Evolutionary conservation across 1,139 yeast genomes (phyloP).

Genomic region (Geotrichum histeridarum): DNA sequence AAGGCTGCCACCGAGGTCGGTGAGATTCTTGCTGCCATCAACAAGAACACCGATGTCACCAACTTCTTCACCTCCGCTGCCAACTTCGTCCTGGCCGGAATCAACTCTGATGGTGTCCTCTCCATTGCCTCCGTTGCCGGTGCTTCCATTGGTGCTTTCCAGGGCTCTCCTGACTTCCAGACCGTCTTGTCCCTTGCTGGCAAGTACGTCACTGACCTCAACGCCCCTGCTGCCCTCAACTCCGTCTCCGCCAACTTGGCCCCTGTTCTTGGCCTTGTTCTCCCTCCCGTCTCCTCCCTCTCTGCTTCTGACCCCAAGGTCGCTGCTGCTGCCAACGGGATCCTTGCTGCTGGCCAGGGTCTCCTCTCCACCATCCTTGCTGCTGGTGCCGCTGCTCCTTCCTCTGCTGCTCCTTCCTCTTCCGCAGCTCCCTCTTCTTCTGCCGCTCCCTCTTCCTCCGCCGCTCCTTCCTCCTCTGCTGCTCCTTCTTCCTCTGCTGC

Average conservation of each 20-base stretch:
- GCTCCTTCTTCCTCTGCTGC: not conserved
- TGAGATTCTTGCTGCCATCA: constrained; percentile 20
- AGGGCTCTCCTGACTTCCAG: constrained; percentile 19
- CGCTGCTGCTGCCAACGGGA: constrained; percentile 19
- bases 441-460: not conserved
- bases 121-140: constrained; percentile 17
- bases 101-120: constrained; percentile 20
- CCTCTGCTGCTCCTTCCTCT: not conserved
- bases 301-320: constrained; percentile 18
- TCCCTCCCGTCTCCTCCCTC: constrained; percentile 19
- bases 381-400: constrained; percentile 1
- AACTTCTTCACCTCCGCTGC: constrained; percentile 19
- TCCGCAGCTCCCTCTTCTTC: not conserved
- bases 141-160: constrained; percentile 20
- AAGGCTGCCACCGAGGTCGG: constrained; percentile 21
- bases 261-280: constrained; percentile 17
- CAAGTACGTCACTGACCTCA: constrained; percentile 16
- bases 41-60: constrained; percentile 17
- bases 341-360: constrained; percentile 3
- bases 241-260: constrained; percentile 18
- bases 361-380: not conserved
- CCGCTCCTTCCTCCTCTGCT: not conserved
- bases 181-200: constrained; percentile 14
- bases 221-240: constrained; percentile 19
- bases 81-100: constrained; percentile 19